A percentile compares a stretch with the other conserved stretches of the same genome.
phyloP scores from a whole-genome alignment of 2,329 filamentous ascomycete genomes.

The Cryphonectria japonica region DNA sequence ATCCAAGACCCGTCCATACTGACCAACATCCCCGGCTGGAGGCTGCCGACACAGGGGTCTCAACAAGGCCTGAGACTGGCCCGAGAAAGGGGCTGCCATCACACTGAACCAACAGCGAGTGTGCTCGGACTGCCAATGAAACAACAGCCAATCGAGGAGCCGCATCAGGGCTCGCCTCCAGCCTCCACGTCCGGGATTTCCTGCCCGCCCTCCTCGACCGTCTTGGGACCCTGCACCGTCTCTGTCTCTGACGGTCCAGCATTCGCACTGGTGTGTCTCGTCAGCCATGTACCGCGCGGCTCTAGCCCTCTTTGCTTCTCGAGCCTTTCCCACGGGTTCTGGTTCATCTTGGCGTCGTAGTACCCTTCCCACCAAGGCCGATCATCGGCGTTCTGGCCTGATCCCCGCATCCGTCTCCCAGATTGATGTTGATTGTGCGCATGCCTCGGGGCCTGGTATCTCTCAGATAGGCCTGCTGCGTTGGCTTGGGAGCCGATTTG shows the following conservation, averaged over 20 bases:
- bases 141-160: background rate
- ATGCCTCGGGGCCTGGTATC: slow-evolving; percentile 1
- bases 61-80: background rate
- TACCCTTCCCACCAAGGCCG: slow-evolving; percentile 65
- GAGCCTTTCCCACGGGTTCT: slow-evolving; percentile 71
- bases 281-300: slow-evolving; percentile 51
- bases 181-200: background rate
- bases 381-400: background rate
- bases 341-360: slow-evolving; percentile 70
- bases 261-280: slow-evolving; percentile 30
- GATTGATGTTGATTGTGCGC: slow-evolving; percentile 30
- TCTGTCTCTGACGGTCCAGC: background rate
- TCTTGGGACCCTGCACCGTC: background rate
- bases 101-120: background rate
- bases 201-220: background rate
- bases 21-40: background rate
- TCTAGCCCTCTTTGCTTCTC: slow-evolving; percentile 52
- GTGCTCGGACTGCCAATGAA: background rate
- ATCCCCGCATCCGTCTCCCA: slow-evolving; percentile 44
- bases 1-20: background rate
- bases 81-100: background rate
- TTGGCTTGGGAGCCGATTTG: background rate
- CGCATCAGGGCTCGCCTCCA: background rate
- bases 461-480: slow-evolving; percentile 17
- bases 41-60: background rate